phyloP scores from a whole-genome alignment of 345 rosid genomes.

The Acer campestre region DNA sequence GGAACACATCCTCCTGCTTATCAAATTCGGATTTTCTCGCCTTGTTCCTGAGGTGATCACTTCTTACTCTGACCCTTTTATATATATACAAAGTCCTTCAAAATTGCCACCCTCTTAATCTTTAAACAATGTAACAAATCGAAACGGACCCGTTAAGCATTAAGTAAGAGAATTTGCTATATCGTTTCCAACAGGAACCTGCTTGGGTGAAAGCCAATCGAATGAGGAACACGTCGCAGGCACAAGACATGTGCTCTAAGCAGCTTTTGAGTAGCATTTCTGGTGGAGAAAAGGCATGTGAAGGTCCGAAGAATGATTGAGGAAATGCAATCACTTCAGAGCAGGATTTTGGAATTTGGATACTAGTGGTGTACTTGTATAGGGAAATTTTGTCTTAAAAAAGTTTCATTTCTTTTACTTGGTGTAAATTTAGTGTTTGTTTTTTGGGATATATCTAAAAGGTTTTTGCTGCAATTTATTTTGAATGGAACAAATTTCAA shows the following conservation, averaged over 20 bases:
- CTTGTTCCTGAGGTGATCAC: slow-evolving; percentile 72
- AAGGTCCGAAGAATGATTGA: slow-evolving; percentile 25
- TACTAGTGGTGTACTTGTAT: neutral
- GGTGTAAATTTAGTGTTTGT: neutral
- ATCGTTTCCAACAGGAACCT: slow-evolving; percentile 60
- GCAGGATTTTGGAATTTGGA: neutral
- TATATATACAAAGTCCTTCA: neutral
- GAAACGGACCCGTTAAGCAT: neutral
- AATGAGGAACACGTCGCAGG: slow-evolving; percentile 68
- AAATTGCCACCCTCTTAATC: neutral
- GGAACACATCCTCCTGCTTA: slow-evolving; percentile 76
- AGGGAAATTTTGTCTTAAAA: neutral
- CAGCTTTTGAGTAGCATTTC: slow-evolving; percentile 71
- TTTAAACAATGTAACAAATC: neutral
- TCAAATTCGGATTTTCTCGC: slow-evolving; percentile 81
- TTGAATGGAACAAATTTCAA: neutral
- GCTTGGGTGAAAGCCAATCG: slow-evolving; percentile 90
- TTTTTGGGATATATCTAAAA: neutral
- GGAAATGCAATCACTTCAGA: slow-evolving; percentile 3
- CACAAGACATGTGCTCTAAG: slow-evolving; percentile 69
- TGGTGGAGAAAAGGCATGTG: slow-evolving; percentile 32
- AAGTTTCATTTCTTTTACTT: neutral
- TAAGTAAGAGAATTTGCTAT: neutral
- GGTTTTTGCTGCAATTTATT: neutral
- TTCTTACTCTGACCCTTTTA: neutral